Base-by-base conservation (phyloP, 192 early-diverging fungal genomes). In the Coemansia furcata region DNA sequence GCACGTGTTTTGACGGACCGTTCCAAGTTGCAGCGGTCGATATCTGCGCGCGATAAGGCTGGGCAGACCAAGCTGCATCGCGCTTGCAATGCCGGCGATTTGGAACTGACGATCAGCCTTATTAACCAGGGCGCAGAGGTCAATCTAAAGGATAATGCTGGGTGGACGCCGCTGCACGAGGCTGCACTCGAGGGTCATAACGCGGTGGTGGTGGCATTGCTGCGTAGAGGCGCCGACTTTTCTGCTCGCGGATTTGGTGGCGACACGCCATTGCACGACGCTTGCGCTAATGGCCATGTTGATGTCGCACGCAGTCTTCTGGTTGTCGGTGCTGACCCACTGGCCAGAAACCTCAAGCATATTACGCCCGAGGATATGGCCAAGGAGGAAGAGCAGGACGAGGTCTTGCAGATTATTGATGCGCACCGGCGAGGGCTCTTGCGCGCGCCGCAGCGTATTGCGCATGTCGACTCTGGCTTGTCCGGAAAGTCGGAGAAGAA, bases 111-210 rank as follows among this genome's bases (percentile, higher is more conserved):
- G 1, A 49, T 74, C 0, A 62, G 49, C 7, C 71, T 92, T 5
- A 67, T 91, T 15, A 75, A 83, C 59, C 81, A 86, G 66, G 91
- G 91, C 17, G 85, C 89, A 3, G 88, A 91, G 19, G 83, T 89
- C 36, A 90, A 90, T 57, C 80, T 85, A 44, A 77, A 84, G 58
- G 89, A 92, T 55, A 85, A 88, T 77, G 83, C 85, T 3, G 79
- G 80, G 9, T 90, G 88, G 86, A 91, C 88, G 19, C 88, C 88
- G 6, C 46, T 92, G 17, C 90, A 92, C 66, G 79, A 89, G 69
- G 85, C 89, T 17, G 80, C 89, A 26, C 79, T 90, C 3, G 76
- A 84, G 17, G 89, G 89, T 2, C 82, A 74, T 42, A 68, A 60
- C 21, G 29, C 58, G 2, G 72, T 82, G 2, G 80, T 71, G 0